Percentiles rank a stretch among this genome's conserved stretches.
phyloP scores from a whole-genome alignment of 306 rosid genomes.

The Inga leiocalycina region DNA sequence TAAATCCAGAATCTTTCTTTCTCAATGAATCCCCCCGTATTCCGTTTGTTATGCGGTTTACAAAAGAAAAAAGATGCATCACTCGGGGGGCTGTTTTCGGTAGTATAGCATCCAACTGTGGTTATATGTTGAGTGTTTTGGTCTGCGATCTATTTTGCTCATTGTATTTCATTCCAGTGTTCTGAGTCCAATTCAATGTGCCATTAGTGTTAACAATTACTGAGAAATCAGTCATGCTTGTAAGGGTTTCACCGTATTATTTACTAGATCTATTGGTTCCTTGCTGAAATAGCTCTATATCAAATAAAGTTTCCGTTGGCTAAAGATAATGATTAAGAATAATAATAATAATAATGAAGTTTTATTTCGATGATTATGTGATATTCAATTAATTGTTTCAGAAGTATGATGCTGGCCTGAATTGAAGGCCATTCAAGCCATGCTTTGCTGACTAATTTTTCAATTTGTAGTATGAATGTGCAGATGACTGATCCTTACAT shows the following conservation, averaged over 20 bases:
- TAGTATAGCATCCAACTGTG: not conserved
- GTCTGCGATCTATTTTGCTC: not conserved
- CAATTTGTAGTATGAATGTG: slow-evolving; percentile 20
- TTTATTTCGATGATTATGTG: slow-evolving; percentile 10
- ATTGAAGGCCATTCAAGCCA: slow-evolving; percentile 22
- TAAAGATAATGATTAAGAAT: too few species aligned
- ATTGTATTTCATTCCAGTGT: not conserved
- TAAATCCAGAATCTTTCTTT: slow-evolving; percentile 5
- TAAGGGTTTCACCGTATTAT: not conserved
- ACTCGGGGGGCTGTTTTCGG: not conserved
- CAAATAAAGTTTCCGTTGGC: not conserved
- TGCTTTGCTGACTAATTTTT: not conserved
- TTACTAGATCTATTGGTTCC: slow-evolving; percentile 24
- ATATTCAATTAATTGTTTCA: not conserved
- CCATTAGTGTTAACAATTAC: not conserved
- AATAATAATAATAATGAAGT: not conserved
- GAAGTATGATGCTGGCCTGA: not conserved
- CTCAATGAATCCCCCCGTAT: slow-evolving; percentile 6
- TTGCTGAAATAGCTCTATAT: slow-evolving; percentile 18
- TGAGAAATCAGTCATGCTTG: not conserved
- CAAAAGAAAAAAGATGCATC: not conserved
- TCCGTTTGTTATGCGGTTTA: not conserved
- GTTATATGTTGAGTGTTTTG: not conserved
- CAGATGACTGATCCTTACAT: not conserved
- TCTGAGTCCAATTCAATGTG: not conserved